A percentile compares a stretch with the other conserved stretches of the same genome.
phyloP scores from a whole-genome alignment of 1,139 yeast species.

The Nakaseomyces uthaithaninus region DNA sequence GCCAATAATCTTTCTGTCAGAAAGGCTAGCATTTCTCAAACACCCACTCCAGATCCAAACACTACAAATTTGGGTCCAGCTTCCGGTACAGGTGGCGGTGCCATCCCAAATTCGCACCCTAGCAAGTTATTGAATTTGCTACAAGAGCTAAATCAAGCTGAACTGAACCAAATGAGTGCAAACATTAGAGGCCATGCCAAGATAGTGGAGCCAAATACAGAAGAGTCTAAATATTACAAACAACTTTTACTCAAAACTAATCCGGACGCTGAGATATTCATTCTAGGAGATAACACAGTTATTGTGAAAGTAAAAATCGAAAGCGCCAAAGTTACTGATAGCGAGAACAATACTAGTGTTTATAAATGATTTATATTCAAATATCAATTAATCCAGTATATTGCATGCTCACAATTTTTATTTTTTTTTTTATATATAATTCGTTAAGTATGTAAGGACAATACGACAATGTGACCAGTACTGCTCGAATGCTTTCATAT shows the following conservation, averaged over 20 bases:
- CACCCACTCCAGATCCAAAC: constrained; percentile 17
- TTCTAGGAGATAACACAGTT: constrained; percentile 54
- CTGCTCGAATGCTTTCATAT: too few species aligned
- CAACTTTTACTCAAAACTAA: constrained; percentile 49
- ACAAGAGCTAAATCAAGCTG: constrained; percentile 66
- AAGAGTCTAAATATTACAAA: constrained; percentile 49
- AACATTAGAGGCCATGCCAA: constrained; percentile 67
- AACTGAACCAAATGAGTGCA: constrained; percentile 67
- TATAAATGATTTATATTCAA: constrained; percentile 33
- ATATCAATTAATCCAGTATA: constrained; percentile 4
- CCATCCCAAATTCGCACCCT: constrained; percentile 16
- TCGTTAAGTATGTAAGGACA: background rate
- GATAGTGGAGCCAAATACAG: constrained; percentile 37
- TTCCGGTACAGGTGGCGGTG: constrained; percentile 7
- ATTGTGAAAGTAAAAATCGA: constrained; percentile 57
- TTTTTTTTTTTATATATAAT: constrained; percentile 7
- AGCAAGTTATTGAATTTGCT: constrained; percentile 49
- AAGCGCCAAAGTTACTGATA: constrained; percentile 74
- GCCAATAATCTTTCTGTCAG: constrained; percentile 38
- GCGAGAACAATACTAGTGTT: constrained; percentile 51
- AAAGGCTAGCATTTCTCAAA: constrained; percentile 22
- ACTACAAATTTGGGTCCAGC: constrained; percentile 2
- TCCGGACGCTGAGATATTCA: constrained; percentile 63
- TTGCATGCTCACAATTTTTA: constrained; percentile 7
- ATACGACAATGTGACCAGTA: too few species aligned